Evolutionary conservation across 2,329 filamentous ascomycete genomes (phyloP).

Genomic region (Penicillium sp.): DNA sequence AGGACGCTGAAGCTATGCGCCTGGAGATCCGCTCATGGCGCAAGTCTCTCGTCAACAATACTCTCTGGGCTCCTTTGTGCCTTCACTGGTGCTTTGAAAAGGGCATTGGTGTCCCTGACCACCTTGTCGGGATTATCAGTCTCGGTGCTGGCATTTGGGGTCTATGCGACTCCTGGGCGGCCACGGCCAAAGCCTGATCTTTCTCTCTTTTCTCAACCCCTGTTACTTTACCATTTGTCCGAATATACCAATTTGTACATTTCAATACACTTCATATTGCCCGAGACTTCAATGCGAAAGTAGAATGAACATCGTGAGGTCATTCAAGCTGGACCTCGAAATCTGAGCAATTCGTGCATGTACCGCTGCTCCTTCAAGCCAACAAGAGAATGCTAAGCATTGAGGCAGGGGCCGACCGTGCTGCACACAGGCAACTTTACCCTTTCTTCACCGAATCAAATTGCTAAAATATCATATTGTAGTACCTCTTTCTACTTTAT

Average conservation of each 20-base stretch:
- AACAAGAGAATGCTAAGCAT: background rate
- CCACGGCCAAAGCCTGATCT: conserved; percentile 28
- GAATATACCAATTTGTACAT: conserved; percentile 8
- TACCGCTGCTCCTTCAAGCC: background rate
- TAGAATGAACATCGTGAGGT: background rate
- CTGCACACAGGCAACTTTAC: background rate
- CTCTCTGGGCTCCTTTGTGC: conserved; percentile 77
- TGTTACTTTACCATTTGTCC: conserved; percentile 4
- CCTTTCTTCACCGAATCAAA: background rate
- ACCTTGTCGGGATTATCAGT: conserved; percentile 59
- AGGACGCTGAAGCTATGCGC: conserved; percentile 32
- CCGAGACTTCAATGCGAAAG: background rate
- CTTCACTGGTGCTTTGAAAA: conserved; percentile 76
- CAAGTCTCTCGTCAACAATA: conserved; percentile 62
- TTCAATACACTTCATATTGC: background rate
- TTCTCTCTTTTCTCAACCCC: background rate
- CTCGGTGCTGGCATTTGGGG: conserved; percentile 49
- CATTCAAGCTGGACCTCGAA: background rate
- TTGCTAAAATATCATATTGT: background rate
- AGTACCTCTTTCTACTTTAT: background rate
- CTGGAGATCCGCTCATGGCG: conserved; percentile 57
- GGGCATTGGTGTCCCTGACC: conserved; percentile 59
- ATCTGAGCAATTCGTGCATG: background rate
- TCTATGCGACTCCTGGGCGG: conserved; percentile 46
- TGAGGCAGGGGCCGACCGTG: background rate